Evolutionary conservation across 352 stramenopile genomes (phyloP).

Genomic region (Globisporangium carolinianum): DNA sequence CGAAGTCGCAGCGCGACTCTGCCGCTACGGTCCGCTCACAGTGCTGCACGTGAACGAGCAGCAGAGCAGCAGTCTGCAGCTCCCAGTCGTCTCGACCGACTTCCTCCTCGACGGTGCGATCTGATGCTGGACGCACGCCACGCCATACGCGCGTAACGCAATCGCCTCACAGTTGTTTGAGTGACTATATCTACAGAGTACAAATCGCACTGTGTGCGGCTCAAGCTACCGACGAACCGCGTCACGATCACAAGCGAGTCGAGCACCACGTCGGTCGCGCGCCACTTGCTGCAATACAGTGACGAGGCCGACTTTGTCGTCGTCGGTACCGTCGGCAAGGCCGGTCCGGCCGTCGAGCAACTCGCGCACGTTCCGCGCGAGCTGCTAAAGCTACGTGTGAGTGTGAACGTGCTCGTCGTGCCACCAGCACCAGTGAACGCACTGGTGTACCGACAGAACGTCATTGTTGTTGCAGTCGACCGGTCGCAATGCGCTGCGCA

Average conservation of each 20-base stretch:
- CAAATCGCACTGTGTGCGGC: slow-evolving; percentile 29
- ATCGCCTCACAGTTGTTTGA: background rate
- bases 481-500: slow-evolving; percentile 14
- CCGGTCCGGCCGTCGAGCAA: slow-evolving; percentile 46
- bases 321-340: slow-evolving; percentile 51
- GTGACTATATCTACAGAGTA: slow-evolving; percentile 30
- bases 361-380: slow-evolving; percentile 50
- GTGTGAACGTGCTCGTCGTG: slow-evolving; percentile 24
- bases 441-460: slow-evolving; percentile 27
- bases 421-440: slow-evolving; percentile 43
- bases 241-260: slow-evolving; percentile 28
- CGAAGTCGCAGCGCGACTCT: slow-evolving; percentile 30
- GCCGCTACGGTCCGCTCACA: slow-evolving; percentile 36
- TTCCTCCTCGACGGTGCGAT: slow-evolving; percentile 45
- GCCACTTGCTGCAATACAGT: slow-evolving; percentile 25
- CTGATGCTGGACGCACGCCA: background rate
- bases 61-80: slow-evolving; percentile 30
- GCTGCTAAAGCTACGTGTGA: slow-evolving; percentile 18
- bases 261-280: slow-evolving; percentile 17
- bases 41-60: slow-evolving; percentile 50
- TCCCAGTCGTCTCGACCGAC: slow-evolving; percentile 48
- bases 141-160: no score
- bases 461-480: slow-evolving; percentile 56
- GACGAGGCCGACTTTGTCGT: slow-evolving; percentile 37
- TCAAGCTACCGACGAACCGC: slow-evolving; percentile 33